These are phyloP conservation scores for Russula brevipes DNA, from an alignment of 768 basidiomycete species.

Conservation along the genomic window DNA sequence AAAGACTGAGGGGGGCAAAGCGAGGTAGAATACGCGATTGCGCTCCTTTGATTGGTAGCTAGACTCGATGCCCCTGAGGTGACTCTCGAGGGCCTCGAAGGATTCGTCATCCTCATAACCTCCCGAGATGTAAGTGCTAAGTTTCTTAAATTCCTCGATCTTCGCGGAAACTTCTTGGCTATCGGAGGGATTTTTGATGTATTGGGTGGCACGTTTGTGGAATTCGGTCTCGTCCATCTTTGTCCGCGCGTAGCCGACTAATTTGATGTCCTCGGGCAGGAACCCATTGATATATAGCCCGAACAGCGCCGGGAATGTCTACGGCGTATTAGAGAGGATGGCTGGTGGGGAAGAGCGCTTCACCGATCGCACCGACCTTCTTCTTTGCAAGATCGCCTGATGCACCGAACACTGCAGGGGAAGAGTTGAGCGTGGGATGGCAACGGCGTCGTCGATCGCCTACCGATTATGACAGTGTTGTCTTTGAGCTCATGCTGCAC, in stretches of 20 bases:
- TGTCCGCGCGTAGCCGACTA: constrained; percentile 95
- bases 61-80: constrained; percentile 74
- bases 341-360: neutral
- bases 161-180: constrained; percentile 51
- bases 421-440: constrained; percentile 11
- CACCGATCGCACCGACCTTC: constrained; percentile 52
- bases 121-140: constrained; percentile 80
- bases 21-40: constrained; percentile 94
- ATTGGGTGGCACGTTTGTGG: constrained; percentile 73
- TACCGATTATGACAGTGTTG: constrained; percentile 86
- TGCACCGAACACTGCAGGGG: constrained; percentile 74
- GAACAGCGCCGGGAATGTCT: constrained; percentile 97
- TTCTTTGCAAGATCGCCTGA: constrained; percentile 99
- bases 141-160: constrained; percentile 78
- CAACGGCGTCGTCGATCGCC: constrained; percentile 30
- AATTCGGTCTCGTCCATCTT: constrained; percentile 88
- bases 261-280: constrained; percentile 79
- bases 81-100: constrained; percentile 71
- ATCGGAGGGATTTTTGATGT: constrained; percentile 76
- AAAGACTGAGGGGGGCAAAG: constrained; percentile 96
- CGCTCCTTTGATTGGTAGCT: constrained; percentile 54
- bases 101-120: constrained; percentile 80
- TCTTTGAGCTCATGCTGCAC: constrained; percentile 65
- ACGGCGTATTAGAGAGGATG: neutral
- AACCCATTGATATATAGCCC: constrained; percentile 75